Percentiles rank a stretch among this genome's conserved stretches.
phyloP scores from a whole-genome alignment of 345 rosid species.

The Eucalyptus sp. region DNA sequence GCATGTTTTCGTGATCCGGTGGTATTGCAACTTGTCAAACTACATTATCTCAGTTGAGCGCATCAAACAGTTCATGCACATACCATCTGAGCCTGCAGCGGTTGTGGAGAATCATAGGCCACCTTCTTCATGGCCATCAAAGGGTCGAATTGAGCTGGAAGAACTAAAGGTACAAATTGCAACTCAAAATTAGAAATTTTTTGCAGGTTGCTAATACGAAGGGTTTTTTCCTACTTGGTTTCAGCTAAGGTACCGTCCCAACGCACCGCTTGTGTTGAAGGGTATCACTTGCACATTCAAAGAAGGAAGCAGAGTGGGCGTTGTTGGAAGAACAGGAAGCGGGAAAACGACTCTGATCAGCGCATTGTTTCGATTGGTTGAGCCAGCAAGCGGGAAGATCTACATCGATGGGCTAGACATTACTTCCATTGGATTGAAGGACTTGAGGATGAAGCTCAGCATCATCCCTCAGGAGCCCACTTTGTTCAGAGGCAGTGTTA shows the following conservation, averaged over 20 bases:
- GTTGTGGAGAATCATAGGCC: constrained; percentile 48
- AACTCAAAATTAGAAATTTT: neutral
- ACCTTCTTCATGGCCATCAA: constrained; percentile 53
- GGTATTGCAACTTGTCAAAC: constrained; percentile 55
- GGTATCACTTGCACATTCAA: constrained; percentile 68
- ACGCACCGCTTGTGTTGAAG: constrained; percentile 54
- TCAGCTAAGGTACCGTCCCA: constrained; percentile 61
- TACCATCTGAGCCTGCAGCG: constrained; percentile 54
- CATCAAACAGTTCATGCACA: constrained; percentile 63
- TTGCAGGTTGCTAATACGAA: neutral
- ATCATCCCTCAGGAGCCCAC: constrained; percentile 97
- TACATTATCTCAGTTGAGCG: constrained; percentile 62
- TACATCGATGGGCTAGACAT: constrained; percentile 70
- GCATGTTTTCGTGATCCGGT: constrained; percentile 42
- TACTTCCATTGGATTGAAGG: constrained; percentile 66
- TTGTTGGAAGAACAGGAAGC: constrained; percentile 91
- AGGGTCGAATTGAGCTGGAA: constrained; percentile 58
- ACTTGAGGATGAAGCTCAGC: constrained; percentile 81
- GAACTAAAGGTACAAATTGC: constrained; percentile 34
- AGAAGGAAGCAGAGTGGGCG: constrained; percentile 70
- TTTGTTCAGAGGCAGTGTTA: constrained; percentile 68
- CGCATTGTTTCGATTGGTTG: constrained; percentile 81
- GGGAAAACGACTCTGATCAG: constrained; percentile 86
- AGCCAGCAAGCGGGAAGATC: constrained; percentile 63
- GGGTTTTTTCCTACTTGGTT: neutral